Base-by-base conservation (phyloP, 257 asterid species). In the Nicotiana undulata region DNA sequence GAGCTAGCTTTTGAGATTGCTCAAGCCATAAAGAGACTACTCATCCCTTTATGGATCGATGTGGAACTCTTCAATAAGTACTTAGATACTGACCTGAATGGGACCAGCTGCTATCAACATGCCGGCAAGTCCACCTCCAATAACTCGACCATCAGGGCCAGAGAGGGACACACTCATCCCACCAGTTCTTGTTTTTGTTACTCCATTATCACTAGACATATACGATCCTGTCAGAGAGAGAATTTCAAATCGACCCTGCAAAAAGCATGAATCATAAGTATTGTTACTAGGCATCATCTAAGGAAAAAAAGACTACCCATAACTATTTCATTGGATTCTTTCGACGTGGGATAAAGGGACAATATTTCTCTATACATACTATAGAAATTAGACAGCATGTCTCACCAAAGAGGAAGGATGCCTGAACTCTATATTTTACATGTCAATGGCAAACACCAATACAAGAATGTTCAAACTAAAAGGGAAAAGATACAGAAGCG, bases 71-170 rank as follows among this genome's bases (percentile, higher is more conserved):
- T 40, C 49, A 40, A 40, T 0, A 40, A 40, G 49, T 40, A 40
- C 32, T n/a, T 40, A 1, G 32, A 20, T 10, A 59, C 92, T 29
- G 65, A 94, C 98, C 98, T 94, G 98, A 83, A 94, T 88, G 26
- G 98, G 90, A 74, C 94, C 96, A 26, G 96, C 93, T 10, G 98
- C 98, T n/a, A 94, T 88, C 66, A 94, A 86, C 93, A 93, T 87
- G 77, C 98, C 98, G n/a, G 97, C 98, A 80, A 94, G 92, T 22
- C 98, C 98, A 79, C 98, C 98, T 5, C 98, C 98, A 29, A 94
- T 82, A 66, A 94, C 98, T 11, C 96, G 97, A 53, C 98, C 98
- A 83, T 92, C 98, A 5, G 98, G 95, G 63, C 97, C 96, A 0
- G 94, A 97, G 49, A 94, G 87, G 79, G 96, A 93, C 80, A 92